phyloP scores from a whole-genome alignment of 768 basidiomycete genomes.

The Termitomyces sp. region DNA sequence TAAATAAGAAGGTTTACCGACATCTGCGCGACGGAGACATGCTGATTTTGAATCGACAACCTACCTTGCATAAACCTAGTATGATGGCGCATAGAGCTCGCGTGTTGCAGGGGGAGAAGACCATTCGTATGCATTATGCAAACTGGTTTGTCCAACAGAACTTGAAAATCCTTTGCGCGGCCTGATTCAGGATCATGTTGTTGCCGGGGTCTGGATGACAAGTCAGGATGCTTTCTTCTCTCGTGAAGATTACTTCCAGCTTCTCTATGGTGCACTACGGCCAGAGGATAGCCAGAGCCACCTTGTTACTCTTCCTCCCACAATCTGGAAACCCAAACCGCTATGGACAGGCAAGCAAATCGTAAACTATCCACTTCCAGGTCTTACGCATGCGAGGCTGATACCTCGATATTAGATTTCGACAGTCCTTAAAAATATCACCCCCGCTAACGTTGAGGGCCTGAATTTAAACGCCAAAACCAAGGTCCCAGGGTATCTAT shows the following conservation, averaged over 20 bases:
- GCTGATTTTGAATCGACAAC: conserved; percentile 94
- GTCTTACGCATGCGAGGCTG: conserved; percentile 2
- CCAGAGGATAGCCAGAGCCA: conserved; percentile 79
- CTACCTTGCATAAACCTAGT: conserved; percentile 96
- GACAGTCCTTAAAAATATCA: conserved; percentile 89
- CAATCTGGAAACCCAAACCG: conserved; percentile 87
- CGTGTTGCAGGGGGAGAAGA: conserved; percentile 93
- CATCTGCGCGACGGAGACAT: conserved; percentile 95
- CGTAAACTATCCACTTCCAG: conserved; percentile 40
- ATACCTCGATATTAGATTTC: conserved; percentile 61
- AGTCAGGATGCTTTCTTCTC: conserved; percentile 92
- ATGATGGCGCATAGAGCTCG: conserved; percentile 99
- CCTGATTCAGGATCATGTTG: conserved; percentile 97
- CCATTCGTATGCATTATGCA: conserved; percentile 99
- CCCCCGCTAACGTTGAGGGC: conserved; percentile 71
- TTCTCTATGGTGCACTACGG: conserved; percentile 89
- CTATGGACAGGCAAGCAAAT: conserved; percentile 99
- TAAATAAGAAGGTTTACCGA: conserved; percentile 97
- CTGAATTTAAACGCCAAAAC: conserved; percentile 82
- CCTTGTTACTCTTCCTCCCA: conserved; percentile 79
- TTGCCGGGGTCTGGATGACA: conserved; percentile 99
- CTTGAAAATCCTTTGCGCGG: conserved; percentile 81
- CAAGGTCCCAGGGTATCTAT: conserved; percentile 84
- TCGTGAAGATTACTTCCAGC: conserved; percentile 92
- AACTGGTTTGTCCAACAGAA: conserved; percentile 68